Conservation (phyloP, 768 basidiomycete species). For the Calocera cornea region DNA sequence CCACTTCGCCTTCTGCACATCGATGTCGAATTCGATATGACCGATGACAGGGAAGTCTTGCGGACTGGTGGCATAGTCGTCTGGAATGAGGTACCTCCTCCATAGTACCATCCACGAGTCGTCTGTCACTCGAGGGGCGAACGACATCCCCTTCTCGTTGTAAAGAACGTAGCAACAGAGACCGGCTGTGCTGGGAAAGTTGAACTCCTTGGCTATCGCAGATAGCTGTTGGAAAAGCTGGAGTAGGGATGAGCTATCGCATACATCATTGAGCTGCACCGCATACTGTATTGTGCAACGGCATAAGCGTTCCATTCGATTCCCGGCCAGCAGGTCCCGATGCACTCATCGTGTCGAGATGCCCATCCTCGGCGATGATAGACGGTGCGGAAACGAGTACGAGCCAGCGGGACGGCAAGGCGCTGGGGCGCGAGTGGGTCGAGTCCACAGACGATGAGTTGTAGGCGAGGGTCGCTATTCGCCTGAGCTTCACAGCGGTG, state of each 20-base stretch:
- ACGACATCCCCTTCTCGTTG: slow-evolving; percentile 39
- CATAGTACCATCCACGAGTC: slow-evolving; percentile 66
- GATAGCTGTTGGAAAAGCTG: slow-evolving; percentile 66
- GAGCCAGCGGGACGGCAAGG: background rate
- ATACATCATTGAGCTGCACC: too few species aligned
- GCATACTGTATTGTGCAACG: background rate
- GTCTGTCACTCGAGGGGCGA: slow-evolving; percentile 62
- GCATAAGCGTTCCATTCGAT: slow-evolving; percentile 3
- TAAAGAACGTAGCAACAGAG: slow-evolving; percentile 68
- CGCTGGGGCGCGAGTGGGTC: background rate
- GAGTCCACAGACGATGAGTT: background rate
- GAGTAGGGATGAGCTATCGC: background rate
- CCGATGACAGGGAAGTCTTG: slow-evolving; percentile 50
- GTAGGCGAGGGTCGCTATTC: background rate
- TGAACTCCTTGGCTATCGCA: slow-evolving; percentile 70
- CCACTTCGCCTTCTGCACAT: slow-evolving; percentile 63
- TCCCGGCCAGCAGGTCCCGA: slow-evolving; percentile 2
- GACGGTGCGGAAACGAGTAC: background rate
- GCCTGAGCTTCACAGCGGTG: background rate
- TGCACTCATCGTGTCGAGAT: background rate
- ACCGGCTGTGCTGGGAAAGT: slow-evolving; percentile 61
- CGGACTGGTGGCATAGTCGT: slow-evolving; percentile 21
- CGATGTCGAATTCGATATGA: slow-evolving; percentile 78
- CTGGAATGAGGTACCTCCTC: slow-evolving; percentile 42
- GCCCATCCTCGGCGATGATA: slow-evolving; percentile 2